Evolutionary conservation across 495 filamentous ascomycete species (phyloP).

Genomic region (Annulohypoxylon moriforme): DNA sequence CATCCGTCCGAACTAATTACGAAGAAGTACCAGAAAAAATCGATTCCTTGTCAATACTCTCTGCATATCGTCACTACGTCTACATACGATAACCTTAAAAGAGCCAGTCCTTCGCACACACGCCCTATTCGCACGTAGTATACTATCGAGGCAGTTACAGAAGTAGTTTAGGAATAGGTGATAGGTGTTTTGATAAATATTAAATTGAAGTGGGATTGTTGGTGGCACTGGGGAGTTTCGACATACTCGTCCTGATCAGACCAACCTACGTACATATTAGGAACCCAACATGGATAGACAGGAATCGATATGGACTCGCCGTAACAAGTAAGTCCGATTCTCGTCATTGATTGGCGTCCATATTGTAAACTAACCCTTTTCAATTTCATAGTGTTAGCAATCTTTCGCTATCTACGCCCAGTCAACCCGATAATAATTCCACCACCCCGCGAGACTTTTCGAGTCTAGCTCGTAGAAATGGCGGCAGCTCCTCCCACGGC

Average conservation of each 20-base stretch:
- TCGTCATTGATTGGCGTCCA: neutral
- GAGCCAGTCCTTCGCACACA: neutral
- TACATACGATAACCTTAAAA: neutral
- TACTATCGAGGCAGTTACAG: neutral
- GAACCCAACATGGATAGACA: constrained; percentile 53
- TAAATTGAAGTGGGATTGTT: constrained; percentile 26
- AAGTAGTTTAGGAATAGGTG: neutral
- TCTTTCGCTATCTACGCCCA: constrained; percentile 84
- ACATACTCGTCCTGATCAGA: constrained; percentile 40
- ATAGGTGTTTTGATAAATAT: constrained; percentile 20
- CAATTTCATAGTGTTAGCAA: constrained; percentile 75
- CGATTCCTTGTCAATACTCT: neutral
- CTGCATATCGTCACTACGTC: constrained; percentile 15
- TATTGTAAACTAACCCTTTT: constrained; percentile 29
- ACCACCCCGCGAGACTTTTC: constrained; percentile 69
- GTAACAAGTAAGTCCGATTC: constrained; percentile 79
- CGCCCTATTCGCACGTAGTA: constrained; percentile 8
- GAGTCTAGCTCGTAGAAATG: constrained; percentile 52
- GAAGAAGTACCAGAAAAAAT: constrained; percentile 6
- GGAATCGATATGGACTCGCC: constrained; percentile 82
- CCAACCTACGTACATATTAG: constrained; percentile 26
- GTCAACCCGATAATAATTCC: constrained; percentile 70
- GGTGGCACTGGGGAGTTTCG: constrained; percentile 38
- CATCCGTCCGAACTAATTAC: constrained; percentile 8
- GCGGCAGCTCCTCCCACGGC: constrained; percentile 79